A percentile compares a stretch with the other conserved stretches of the same genome.
Evolutionary conservation across 352 stramenopile genomes (phyloP).

Genomic region (Phytopythium delawarense): DNA sequence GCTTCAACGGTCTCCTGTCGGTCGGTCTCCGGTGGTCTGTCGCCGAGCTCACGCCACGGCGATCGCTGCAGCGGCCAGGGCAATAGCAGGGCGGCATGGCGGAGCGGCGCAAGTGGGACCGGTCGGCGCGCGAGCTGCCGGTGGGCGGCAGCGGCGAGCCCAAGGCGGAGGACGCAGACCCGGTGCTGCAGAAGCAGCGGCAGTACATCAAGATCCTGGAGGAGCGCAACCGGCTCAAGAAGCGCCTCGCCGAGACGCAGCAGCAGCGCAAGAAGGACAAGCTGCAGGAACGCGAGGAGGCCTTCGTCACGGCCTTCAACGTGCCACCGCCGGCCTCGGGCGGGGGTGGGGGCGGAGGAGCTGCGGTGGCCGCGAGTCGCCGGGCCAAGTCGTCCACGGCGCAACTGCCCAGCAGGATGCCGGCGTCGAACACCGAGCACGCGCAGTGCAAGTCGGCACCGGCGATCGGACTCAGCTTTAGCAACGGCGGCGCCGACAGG

Average conservation of each 20-base stretch:
- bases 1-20: neutral
- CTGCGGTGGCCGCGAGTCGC: slow-evolving; percentile 12
- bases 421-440: slow-evolving; percentile 12
- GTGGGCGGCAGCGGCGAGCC: slow-evolving; percentile 2
- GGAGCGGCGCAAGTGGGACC: slow-evolving; percentile 31
- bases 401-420: slow-evolving; percentile 31
- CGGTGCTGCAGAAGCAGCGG: slow-evolving; percentile 67
- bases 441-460: slow-evolving; percentile 40
- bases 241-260: slow-evolving; percentile 66
- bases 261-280: slow-evolving; percentile 41
- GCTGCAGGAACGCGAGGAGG: slow-evolving; percentile 60
- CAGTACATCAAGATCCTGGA: slow-evolving; percentile 86
- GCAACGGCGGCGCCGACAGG: neutral
- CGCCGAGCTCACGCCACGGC: neutral
- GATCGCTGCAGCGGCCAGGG: neutral
- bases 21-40: neutral
- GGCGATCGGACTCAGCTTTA: slow-evolving; percentile 30
- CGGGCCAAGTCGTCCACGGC: slow-evolving; percentile 45
- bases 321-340: slow-evolving; percentile 20
- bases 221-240: slow-evolving; percentile 78
- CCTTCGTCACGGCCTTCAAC: slow-evolving; percentile 81
- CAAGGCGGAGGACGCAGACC: slow-evolving; percentile 23
- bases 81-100: slow-evolving; percentile 10
- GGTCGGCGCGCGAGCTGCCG: slow-evolving; percentile 9
- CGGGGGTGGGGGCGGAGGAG: slow-evolving; percentile 1